These are phyloP conservation scores for Harringtonia aguacate DNA, from an alignment of 2,329 filamentous ascomycete species.

Conservation along the genomic window DNA sequence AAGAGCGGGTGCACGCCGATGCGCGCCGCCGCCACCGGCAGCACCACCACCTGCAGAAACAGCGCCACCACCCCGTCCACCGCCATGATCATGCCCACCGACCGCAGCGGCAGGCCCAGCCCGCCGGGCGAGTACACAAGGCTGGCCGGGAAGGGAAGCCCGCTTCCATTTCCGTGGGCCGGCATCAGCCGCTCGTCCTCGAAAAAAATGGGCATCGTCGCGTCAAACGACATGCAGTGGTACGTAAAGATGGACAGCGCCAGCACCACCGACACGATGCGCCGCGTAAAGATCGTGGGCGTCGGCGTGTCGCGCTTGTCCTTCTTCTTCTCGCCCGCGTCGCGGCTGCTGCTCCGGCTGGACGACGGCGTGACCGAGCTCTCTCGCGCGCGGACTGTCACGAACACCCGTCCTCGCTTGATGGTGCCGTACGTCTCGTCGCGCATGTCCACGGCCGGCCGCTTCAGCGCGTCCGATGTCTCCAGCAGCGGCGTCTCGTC, in stretches of 20 bases:
- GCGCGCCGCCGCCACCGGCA: conserved; percentile 46
- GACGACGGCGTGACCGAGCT: not conserved
- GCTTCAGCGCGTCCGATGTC: conserved; percentile 63
- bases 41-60: conserved; percentile 60
- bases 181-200: conserved; percentile 54
- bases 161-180: conserved; percentile 14
- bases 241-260: conserved; percentile 86
- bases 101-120: conserved; percentile 49
- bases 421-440: conserved; percentile 76
- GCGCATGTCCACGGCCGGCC: conserved; percentile 61
- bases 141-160: conserved; percentile 8
- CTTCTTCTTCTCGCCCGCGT: conserved; percentile 10
- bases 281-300: conserved; percentile 39
- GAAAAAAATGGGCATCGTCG: conserved; percentile 84
- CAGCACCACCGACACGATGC: conserved; percentile 66
- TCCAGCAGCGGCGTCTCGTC: conserved; percentile 66
- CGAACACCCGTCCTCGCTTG: conserved; percentile 18
- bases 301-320: not conserved
- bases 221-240: conserved; percentile 91
- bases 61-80: conserved; percentile 57
- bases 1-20: conserved; percentile 51
- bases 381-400: not conserved
- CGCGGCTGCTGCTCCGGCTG: conserved; percentile 11
- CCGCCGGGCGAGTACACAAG: conserved; percentile 50
- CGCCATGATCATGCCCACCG: conserved; percentile 45